Evolutionary conservation across 768 basidiomycete species (phyloP).

Genomic region (Hygrocybe punicea): DNA sequence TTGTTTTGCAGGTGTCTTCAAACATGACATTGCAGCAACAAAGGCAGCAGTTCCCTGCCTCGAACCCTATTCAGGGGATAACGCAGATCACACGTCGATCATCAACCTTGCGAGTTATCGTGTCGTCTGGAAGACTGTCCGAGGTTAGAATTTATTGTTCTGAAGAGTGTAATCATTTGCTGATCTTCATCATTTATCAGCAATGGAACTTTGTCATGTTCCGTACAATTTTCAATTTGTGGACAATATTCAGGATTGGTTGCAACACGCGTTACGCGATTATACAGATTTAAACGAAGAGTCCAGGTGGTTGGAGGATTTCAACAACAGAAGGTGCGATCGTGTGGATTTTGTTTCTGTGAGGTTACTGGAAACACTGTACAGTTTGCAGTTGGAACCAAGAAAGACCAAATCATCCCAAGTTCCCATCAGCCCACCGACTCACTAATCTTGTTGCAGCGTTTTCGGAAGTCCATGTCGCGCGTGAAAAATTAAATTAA

Average conservation of each 20-base stretch:
- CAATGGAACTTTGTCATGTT: conserved; percentile 46
- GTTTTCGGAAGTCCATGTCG: too few species aligned
- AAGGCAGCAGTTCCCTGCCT: conserved; percentile 17
- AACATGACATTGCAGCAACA: conserved; percentile 27
- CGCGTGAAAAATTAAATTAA: too few species aligned
- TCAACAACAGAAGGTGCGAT: not conserved
- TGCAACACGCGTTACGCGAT: conserved; percentile 15
- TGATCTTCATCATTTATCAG: conserved; percentile 24
- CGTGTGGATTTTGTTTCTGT: not conserved
- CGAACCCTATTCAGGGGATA: conserved; percentile 10
- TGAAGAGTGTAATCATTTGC: not conserved
- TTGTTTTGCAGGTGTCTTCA: conserved; percentile 23
- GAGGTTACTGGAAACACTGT: not conserved
- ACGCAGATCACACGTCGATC: conserved; percentile 18
- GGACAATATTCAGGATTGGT: conserved; percentile 40
- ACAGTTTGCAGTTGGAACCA: not conserved
- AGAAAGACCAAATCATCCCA: not conserved
- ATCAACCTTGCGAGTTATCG: conserved; percentile 42
- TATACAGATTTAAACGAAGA: not conserved
- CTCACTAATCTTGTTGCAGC: too few species aligned
- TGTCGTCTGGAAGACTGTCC: conserved; percentile 39
- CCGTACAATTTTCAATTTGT: conserved; percentile 39
- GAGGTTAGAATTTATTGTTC: conserved; percentile 28
- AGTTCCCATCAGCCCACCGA: too few species aligned
- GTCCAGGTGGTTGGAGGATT: not conserved